phyloP scores from a whole-genome alignment of 1,139 yeast genomes.

The Kurtzmaniella quercitrusa region DNA sequence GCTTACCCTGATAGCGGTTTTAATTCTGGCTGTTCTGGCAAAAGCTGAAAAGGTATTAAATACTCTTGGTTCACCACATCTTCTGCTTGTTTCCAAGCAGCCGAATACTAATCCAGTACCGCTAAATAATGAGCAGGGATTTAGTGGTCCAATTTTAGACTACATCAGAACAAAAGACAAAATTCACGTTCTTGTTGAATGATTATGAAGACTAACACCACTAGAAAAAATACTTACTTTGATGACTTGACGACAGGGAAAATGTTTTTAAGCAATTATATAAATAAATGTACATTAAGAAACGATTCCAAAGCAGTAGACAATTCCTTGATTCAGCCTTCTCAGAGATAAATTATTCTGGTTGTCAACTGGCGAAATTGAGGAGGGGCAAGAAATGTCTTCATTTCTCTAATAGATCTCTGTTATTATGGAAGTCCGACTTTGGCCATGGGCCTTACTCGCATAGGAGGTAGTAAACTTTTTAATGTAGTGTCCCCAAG shows the following conservation, averaged over 20 bases:
- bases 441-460: no score
- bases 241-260: neutral
- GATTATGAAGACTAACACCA: neutral
- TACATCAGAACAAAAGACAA: constrained; percentile 6
- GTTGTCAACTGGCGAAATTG: no score
- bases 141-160: constrained; percentile 6
- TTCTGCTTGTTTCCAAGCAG: constrained; percentile 5
- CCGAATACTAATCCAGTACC: constrained; percentile 5
- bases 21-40: neutral
- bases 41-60: neutral
- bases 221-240: neutral
- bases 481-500: no score
- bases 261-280: neutral
- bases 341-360: no score
- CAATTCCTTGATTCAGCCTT: no score
- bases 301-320: no score
- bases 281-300: neutral
- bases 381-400: no score
- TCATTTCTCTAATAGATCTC: no score
- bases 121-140: constrained; percentile 3
- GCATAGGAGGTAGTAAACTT: no score
- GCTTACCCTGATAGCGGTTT: neutral
- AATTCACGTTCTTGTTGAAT: constrained; percentile 6
- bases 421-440: no score
- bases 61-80: neutral